phyloP scores from a whole-genome alignment of 2,329 filamentous ascomycete genomes.

The Malbranchea cinnamomea region DNA sequence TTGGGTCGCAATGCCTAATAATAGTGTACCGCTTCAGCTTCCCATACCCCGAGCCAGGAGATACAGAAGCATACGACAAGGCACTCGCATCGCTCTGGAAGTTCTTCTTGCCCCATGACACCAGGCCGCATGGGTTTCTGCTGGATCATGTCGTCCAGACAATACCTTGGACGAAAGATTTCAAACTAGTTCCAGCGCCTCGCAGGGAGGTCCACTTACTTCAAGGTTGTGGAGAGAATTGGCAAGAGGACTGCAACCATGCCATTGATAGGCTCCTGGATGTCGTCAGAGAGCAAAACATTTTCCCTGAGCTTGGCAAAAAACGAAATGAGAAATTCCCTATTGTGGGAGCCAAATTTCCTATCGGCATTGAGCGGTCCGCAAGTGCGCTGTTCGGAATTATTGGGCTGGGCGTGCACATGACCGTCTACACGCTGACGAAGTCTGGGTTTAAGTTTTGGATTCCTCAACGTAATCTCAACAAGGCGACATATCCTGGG shows the following conservation, averaged over 20 bases:
- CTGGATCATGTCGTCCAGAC: no score
- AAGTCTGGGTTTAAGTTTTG: slow-evolving; percentile 11
- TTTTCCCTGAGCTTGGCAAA: slow-evolving; percentile 58
- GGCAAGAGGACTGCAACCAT: not conserved
- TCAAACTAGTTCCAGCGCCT: no score
- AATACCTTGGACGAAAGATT: no score
- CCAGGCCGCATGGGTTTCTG: no score
- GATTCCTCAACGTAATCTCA: slow-evolving; percentile 14
- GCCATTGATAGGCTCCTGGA: not conserved
- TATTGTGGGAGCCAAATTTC: slow-evolving; percentile 53
- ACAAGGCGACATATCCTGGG: slow-evolving; percentile 17
- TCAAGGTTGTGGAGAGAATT: no score
- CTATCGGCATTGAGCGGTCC: slow-evolving; percentile 26
- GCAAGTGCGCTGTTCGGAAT: slow-evolving; percentile 30
- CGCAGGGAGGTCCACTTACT: no score
- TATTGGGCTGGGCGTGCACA: slow-evolving; percentile 29
- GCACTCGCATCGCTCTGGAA: no score
- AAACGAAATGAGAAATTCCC: slow-evolving; percentile 78
- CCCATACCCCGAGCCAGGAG: no score
- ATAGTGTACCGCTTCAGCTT: no score
- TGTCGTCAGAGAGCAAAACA: slow-evolving; percentile 14
- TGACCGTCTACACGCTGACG: slow-evolving; percentile 21
- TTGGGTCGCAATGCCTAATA: no score
- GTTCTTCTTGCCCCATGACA: no score
- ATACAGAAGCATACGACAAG: no score